Evolutionary conservation across 1,284 basidiomycete genomes (phyloP), one percentile per base, ranked within the genome.

Genomic region (Boletus semigastroideus): DNA sequence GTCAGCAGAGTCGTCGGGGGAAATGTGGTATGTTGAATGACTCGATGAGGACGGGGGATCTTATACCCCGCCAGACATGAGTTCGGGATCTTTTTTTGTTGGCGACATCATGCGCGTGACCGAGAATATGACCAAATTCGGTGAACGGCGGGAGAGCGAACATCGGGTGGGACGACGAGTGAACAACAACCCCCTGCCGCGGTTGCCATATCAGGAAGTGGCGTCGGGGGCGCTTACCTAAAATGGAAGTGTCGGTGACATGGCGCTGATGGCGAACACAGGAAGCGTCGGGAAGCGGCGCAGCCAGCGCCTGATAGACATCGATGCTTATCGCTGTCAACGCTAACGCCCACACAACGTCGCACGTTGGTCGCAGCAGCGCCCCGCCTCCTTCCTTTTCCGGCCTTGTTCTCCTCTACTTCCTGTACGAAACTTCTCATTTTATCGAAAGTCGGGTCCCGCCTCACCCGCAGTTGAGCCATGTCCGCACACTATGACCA

Each of bases 101-200:
- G 49, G 44, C 49, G 43, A 27, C 3, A 45, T 55, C 40, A 38
- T 33, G 39, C 47, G 43, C 22, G 46, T 59, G 54, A 57, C 43
- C 11, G 49, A 19, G 7, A 47, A 67, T 65, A 54, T 59, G 34
- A 16, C 63, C 46, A 11, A 17, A 64, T 48, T 51, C 7, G 38
- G 48, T 6, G 20, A 42, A 31, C 33, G 68, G 66, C 66, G 66
- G 67, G 66, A 60, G 44, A 51, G 57, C 60, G 64, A 42, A 62
- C 58, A 42, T 56, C 51, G 56, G n/a, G 51, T 53, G 53, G 55
- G 48, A 46, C 42, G 54, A 43, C 44, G 52, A 56, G 34, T 19
- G 49, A 50, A 48, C 42, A 55, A 53, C 36, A 41, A 36, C 43
- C 36, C 52, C 58, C 42, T 59, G 56, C 53, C 60, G 56, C 49